Base-by-base conservation (phyloP, 345 rosid genomes). In the Euclidium syriacum region DNA sequence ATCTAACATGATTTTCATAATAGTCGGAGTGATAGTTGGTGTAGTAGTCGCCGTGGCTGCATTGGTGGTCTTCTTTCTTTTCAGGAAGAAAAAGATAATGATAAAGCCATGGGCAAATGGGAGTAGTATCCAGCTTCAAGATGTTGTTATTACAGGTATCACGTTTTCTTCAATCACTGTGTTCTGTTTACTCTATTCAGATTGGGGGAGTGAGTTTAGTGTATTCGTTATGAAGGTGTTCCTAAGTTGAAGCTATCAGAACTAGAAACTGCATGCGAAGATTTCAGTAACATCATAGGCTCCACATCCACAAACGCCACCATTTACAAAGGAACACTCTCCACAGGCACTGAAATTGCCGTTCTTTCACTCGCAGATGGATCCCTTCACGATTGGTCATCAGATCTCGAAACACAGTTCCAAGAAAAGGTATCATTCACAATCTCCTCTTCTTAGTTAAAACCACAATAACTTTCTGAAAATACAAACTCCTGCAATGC, bases 211-310 rank as follows among this genome's bases (percentile, higher is more conserved):
- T 34, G 26, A 61, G 11, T 33, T 43, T 61, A 50, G 12, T 26
- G 20, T 52, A 15, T 19, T 10, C 11, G 1, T 30, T 7, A 10
- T 51, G 60, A 17, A 69, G 73, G 62, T 69, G 92, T 83, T 14
- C 99, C 99, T 6, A 85, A 87, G 73, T 97, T 94, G 52, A 84
- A 87, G 76, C 80, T 91, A 50, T 68, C 88, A 30, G 99, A 94
- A 77, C 92, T 94, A 62, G 85, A 81, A 77, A 86, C 84, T 34
- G 97, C 95, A 36, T 90, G 99, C 34, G 99, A 94, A 77, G 99
- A 90, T 78, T 94, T 94, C 75, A 94, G 97, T 55, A 94, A 94
- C 71, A 88, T 94, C 69, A 86, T 94, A 44, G 95, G 90, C 36
- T 60, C 81, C 20, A 69, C 62, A 44, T 80, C 80, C 52, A 73